Conservation (phyloP, 2,329 filamentous ascomycete species). For the Epichloe aotearoae region DNA sequence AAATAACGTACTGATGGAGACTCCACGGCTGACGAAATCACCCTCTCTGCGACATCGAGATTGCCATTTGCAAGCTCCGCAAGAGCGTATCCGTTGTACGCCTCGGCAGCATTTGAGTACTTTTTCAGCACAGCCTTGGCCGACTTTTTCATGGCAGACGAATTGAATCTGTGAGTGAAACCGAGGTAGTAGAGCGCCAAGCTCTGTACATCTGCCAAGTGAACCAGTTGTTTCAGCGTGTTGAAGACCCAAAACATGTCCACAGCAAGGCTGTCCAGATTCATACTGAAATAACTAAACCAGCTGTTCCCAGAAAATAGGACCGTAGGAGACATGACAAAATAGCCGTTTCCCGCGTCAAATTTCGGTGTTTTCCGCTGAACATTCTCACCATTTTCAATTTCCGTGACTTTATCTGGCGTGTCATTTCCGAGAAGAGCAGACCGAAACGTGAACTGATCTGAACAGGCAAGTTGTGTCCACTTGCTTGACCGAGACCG, state of each 20-base stretch:
- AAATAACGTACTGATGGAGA: conserved; percentile 17
- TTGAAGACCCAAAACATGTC: conserved; percentile 37
- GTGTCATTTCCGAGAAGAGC: background rate
- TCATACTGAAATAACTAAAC: conserved; percentile 29
- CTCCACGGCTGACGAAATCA: conserved; percentile 51
- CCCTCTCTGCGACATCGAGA: conserved; percentile 42
- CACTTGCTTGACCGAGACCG: conserved; percentile 16
- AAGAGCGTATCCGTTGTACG: conserved; percentile 72
- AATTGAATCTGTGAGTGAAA: conserved; percentile 42
- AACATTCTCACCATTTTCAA: conserved; percentile 5
- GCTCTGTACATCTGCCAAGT: conserved; percentile 17
- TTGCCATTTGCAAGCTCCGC: conserved; percentile 52
- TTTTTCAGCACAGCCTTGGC: conserved; percentile 64
- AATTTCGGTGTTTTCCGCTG: conserved; percentile 18
- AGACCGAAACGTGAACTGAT: conserved; percentile 16
- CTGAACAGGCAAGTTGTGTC: conserved; percentile 17
- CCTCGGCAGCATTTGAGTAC: conserved; percentile 44
- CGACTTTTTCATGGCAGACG: conserved; percentile 46
- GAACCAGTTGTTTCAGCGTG: conserved; percentile 45
- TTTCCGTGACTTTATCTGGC: background rate
- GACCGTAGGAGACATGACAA: conserved; percentile 32
- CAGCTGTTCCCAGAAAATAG: conserved; percentile 35
- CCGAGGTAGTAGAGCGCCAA: conserved; percentile 60
- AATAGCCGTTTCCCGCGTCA: conserved; percentile 14
- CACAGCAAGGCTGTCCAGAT: conserved; percentile 11